Evolutionary conservation across 306 rosid genomes (phyloP).

Genomic region (Medicago lupulina): DNA sequence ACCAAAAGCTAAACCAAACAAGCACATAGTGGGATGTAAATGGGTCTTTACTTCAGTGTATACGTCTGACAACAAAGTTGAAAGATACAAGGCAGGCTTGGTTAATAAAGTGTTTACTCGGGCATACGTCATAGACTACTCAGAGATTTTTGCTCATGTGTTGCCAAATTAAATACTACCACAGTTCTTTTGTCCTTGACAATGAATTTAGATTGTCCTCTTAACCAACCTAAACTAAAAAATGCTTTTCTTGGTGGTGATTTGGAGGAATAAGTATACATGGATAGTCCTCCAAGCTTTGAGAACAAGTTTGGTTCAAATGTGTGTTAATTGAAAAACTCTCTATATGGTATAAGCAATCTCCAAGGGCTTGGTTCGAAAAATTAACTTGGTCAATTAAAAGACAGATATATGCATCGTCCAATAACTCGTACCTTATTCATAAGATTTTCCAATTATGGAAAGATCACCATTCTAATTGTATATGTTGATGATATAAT

Average conservation of each 20-base stretch:
- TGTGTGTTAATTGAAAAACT: background rate
- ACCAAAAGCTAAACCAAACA: too few relatives aligned
- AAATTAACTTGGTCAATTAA: background rate
- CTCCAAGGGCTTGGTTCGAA: background rate
- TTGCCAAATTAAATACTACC: background rate
- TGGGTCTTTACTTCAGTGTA: background rate
- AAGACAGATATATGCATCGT: background rate
- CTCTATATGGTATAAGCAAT: background rate
- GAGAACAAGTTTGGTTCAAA: background rate
- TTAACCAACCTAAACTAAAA: background rate
- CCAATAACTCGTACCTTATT: too few relatives aligned
- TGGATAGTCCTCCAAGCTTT: too few relatives aligned
- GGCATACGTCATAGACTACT: background rate
- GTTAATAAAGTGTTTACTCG: background rate
- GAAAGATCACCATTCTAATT: too few relatives aligned
- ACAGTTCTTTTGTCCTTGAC: background rate
- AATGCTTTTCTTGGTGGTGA: background rate
- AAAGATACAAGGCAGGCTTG: background rate
- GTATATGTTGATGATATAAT: too few relatives aligned
- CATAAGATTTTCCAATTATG: too few relatives aligned
- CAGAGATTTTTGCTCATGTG: background rate
- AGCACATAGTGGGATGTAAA: background rate
- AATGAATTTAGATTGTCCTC: background rate
- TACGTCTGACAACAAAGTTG: background rate
- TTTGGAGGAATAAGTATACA: background rate